These are phyloP conservation scores for Cytospora schulzeri DNA, from an alignment of 2,329 filamentous ascomycete genomes.

Conservation along the genomic window DNA sequence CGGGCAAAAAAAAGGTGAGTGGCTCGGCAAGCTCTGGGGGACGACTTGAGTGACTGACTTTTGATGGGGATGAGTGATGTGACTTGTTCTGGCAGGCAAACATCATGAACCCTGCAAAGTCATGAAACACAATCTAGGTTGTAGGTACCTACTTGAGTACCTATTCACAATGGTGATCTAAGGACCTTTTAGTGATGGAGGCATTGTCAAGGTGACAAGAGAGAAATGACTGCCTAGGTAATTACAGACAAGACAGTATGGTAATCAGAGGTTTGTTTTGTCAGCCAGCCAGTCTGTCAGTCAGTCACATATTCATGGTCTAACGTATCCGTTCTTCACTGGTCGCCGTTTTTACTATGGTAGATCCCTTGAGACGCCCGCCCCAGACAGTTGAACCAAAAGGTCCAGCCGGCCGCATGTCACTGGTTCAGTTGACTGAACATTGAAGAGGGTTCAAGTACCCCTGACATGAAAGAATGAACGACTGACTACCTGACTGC, in stretches of 20 bases:
- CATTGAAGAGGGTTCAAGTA: neutral
- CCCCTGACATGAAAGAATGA: neutral
- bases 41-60: no score
- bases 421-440: neutral
- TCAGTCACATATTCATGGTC: slow-evolving; percentile 8
- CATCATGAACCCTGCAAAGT: neutral
- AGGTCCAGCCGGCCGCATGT: neutral
- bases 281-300: slow-evolving; percentile 17
- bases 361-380: neutral
- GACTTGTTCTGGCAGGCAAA: slow-evolving; percentile 11
- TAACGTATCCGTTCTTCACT: neutral
- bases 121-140: neutral
- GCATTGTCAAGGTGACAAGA: neutral
- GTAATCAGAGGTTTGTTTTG: no score
- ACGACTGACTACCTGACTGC: neutral
- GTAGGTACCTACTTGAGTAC: neutral
- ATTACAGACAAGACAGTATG: neutral
- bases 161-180: neutral
- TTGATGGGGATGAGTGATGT: neutral
- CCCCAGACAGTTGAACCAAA: neutral
- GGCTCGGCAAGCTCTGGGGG: slow-evolving; percentile 14
- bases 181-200: neutral
- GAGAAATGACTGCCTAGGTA: neutral
- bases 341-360: neutral
- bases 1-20: slow-evolving; percentile 15